Evolutionary conservation across 2,329 filamentous ascomycete genomes (phyloP).

Genomic region (Neofusicoccum umdonicola): DNA sequence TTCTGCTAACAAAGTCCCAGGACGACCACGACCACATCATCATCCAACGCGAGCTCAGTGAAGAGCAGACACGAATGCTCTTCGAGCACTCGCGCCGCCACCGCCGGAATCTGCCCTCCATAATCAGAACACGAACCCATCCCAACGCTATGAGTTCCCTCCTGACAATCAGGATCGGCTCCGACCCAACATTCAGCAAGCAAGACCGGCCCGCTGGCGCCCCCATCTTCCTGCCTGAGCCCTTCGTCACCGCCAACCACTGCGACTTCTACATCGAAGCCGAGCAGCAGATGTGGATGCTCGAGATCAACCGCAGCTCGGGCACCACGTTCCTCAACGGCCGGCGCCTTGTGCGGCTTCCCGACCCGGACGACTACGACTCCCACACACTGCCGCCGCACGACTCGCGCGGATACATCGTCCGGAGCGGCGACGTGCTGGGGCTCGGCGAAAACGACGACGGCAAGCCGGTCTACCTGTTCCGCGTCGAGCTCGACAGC

Average conservation of each 20-base stretch:
- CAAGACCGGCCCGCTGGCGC: background rate
- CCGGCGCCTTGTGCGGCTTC: background rate
- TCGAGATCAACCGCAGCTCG: background rate
- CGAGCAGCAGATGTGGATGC: background rate
- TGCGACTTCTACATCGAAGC: background rate
- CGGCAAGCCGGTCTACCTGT: background rate
- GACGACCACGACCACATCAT: background rate
- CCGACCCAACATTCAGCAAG: background rate
- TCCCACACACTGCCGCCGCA: background rate
- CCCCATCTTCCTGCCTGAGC: background rate
- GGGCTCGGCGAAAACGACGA: slow-evolving; percentile 1
- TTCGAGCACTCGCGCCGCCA: slow-evolving; percentile 1
- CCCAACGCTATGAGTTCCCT: background rate
- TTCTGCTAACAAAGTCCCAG: background rate
- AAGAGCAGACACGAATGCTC: background rate
- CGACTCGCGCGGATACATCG: background rate
- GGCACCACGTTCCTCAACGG: slow-evolving; percentile 4
- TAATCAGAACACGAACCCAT: background rate
- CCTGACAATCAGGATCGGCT: background rate
- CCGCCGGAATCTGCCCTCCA: background rate
- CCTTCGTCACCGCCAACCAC: background rate
- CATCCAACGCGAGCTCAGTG: background rate
- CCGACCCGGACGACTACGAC: background rate
- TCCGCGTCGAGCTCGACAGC: background rate
- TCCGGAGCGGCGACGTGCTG: slow-evolving; percentile 6